Evolutionary conservation across 2,329 filamentous ascomycete genomes (phyloP), one percentile per base, ranked within the genome.

Genomic region (Whalleya microplaca): DNA sequence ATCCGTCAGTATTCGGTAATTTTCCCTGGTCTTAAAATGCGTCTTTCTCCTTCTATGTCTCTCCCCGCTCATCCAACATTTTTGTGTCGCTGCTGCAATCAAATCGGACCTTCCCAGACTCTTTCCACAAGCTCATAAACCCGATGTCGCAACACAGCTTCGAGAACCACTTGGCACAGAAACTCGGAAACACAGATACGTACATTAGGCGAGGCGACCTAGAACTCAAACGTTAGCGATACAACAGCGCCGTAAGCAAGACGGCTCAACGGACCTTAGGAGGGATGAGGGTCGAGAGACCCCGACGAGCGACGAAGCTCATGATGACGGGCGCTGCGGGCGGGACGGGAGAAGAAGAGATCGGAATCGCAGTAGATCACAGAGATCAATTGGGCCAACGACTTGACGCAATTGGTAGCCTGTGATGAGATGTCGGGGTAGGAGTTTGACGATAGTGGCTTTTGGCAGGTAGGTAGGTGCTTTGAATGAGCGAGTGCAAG

Each of bases 251-350:
- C 27, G 32, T 21, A 46, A 29, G 12, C 18, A 20, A 44, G 27
- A 49, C 45, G n/a, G 48, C 44, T 19, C 21, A 21, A 68, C 69
- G 48, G 47, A 96, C 94, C 92, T 99, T 99, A 74, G 96, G 95
- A 71, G 96, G 96, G 73, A 99, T 97, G 79, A 99, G 89, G 84
- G 96, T 96, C 76, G 95, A 98, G 75, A 97, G 89, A 84, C 86
- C 90, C 81, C 93, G 88, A 80, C 90, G 91, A 74, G 88, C 86
- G 74, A 96, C 84, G 86, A 88, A 95, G 85, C 92, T 96, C 93
- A 96, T 97, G 80, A 81, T 91, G 84, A 76, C 72, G 72, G 72
- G 65, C 46, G 62, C 64, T 50, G 49, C 52, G 23, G n/a, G 6
- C 16, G 41, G 32, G 16, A 51, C 56, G 61, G 46, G 56, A 58